Base-by-base conservation (phyloP, 2,329 filamentous ascomycete genomes). In the Calonectria pauciramosa region DNA sequence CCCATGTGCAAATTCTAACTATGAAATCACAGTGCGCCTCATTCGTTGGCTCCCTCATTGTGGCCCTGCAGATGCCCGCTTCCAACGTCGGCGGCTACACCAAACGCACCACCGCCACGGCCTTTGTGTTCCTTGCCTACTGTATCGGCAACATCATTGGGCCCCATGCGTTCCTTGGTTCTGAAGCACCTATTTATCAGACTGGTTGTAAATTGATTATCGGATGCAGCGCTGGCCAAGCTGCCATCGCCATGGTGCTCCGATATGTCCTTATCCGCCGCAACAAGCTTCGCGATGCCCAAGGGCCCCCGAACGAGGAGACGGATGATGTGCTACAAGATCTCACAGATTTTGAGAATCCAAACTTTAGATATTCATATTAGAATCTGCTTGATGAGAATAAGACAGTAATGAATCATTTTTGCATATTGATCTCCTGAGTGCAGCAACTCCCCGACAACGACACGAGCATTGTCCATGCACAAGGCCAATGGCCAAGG, bases 51-150 rank as follows among this genome's bases (percentile, higher is more conserved):
- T 87, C 88, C 4, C 84, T 91, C n/a, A 89, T 91, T 0, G 66
- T 91, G 2, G 89, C 89, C 0, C 84, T 91, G 23, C 90, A 90
- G 76, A 86, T 90, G 82, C 89, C 89, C 4, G 86, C 88, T 1
- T 84, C 86, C 34, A 90, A 90, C 67, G 79, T 89, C 1, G 88
- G 85, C 1, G 88, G 88, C 6, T 89, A 89, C 75, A 89, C 87
- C 0, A 89, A 89, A 82, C 84, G 88, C 20, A 86, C 86, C 5
- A 88, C 87, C 0, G 83, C 84, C 2, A 86, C 87, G 2, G 88
- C 87, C 1, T 82, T 89, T n/a, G 87, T 89, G 13, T 89, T 89
- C 76, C 73, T 87, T 3, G 86, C 86, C 5, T 88, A 88, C 74
- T 89, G 87, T 49, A 80, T 79, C 38, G 79, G 79, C 52, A 81